Percentiles rank a stretch among this genome's conserved stretches.
phyloP scores from a whole-genome alignment of 2,329 filamentous ascomycete species.

The Graphilbum fragrans region DNA sequence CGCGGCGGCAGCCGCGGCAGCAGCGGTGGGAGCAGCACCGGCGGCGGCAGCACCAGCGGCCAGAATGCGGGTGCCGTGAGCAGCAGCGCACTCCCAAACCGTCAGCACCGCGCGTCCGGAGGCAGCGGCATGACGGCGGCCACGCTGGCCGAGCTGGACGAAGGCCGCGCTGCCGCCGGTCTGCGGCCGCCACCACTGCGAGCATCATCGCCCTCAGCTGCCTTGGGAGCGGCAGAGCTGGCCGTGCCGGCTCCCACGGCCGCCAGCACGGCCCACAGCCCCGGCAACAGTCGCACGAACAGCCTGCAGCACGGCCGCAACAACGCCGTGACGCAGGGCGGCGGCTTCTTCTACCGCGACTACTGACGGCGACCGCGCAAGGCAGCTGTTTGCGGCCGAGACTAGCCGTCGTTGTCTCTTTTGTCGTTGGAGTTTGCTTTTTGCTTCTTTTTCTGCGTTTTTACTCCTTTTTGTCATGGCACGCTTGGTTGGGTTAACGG shows the following conservation, averaged over 20 bases:
- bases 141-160: neutral
- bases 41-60: no score
- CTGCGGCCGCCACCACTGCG: neutral
- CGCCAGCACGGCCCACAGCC: neutral
- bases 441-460: neutral
- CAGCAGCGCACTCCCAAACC: no score
- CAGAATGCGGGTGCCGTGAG: no score
- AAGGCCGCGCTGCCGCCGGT: neutral
- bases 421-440: no score
- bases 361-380: conserved; percentile 1
- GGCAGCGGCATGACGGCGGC: conserved; percentile 2
- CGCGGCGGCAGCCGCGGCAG: neutral
- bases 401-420: no score
- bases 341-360: conserved; percentile 7
- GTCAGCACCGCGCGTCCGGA: conserved; percentile 4
- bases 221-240: neutral
- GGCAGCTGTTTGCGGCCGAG: no score
- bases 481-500: no score
- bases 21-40: neutral
- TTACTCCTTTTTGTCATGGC: neutral
- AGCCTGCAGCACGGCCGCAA: neutral
- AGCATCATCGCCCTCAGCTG: neutral
- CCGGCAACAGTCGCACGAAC: neutral
- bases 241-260: neutral
- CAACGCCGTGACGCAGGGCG: conserved; percentile 2